Evolutionary conservation across 2,329 filamentous ascomycete species (phyloP).

Genomic region (Pseudofabraea citricarpa): DNA sequence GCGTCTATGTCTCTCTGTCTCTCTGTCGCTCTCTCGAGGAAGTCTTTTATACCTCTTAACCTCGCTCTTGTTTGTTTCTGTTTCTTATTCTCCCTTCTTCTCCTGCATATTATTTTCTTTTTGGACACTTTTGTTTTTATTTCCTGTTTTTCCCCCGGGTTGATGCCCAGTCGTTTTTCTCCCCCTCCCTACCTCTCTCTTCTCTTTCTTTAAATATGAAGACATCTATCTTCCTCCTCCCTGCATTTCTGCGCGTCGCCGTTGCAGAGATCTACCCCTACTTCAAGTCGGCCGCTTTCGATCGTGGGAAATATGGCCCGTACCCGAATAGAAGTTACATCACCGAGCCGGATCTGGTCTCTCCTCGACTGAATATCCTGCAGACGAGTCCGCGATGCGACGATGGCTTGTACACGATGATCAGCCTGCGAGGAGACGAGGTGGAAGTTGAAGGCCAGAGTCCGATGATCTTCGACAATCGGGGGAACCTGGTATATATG

Average conservation of each 20-base stretch:
- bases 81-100: not conserved
- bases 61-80: too few species aligned
- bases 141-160: not conserved
- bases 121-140: not conserved
- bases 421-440: constrained; percentile 10
- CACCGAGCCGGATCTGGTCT: constrained; percentile 22
- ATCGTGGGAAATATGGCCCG: constrained; percentile 27
- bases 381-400: constrained; percentile 7
- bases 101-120: not conserved
- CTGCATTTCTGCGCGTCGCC: not conserved
- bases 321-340: constrained; percentile 31
- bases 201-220: not conserved
- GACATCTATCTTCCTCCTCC: not conserved
- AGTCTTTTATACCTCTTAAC: too few species aligned
- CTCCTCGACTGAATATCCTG: constrained; percentile 10
- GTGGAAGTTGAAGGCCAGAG: constrained; percentile 7
- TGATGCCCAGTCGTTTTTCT: not conserved
- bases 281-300: constrained; percentile 21
- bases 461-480: constrained; percentile 13
- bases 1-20: too few species aligned
- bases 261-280: constrained; percentile 1
- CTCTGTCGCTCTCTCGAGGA: too few species aligned
- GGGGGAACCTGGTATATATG: constrained; percentile 15
- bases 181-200: not conserved
- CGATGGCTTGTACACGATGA: constrained; percentile 9